Base-by-base conservation (phyloP, 2,329 filamentous ascomycete genomes). In the Phyllosticta paracitricarpa region DNA sequence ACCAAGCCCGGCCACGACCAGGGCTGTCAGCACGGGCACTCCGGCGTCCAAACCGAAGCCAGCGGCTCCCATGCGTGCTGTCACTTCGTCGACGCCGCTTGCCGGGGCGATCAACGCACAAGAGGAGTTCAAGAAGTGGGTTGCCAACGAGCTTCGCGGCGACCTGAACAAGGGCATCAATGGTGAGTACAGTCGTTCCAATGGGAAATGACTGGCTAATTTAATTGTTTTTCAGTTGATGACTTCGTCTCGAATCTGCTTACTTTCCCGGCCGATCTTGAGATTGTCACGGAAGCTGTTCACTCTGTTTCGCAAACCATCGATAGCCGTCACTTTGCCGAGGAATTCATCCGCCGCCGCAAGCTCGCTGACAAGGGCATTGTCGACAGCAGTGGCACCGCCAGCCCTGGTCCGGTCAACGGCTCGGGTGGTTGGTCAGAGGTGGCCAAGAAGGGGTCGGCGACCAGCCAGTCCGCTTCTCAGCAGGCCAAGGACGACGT, bases 61-160 rank as follows among this genome's bases (percentile, higher is more conserved):
- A 3, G 74, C 78, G 7, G 82, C 84, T n/a, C 30, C 55, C 1
- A n/a, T 12, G 12, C 58, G 58, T 65, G 73, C 81, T 7, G 73
- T 77, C 9, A 73, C 73, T 12, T 75, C 78, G n/a, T 78, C 73
- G 56, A 74, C 78, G 2, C 77, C 81, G 3, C 71, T 76, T 25
- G 70, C 73, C 8, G 79, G 78, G 61, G 75, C 80, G 56, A 79
- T 79, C 65, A 84, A 83, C 63, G 93, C 94, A 2, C 85, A 90
- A 73, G 92, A 96, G 51, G 94, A 97, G 74, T 95, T 99, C 74
- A 87, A 86, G 70, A 97, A 95, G 75, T 99, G 94, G 94, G 85
- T 92, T 19, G 85, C 89, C 67, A 82, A 85, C 61, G 87, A 94
- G 72, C 80, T 99, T 65, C 82, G 83, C 61, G 87, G 89, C 62